These are phyloP conservation scores for Centrapalus pauciflorus DNA, from an alignment of 129 eudicot genomes.

Conservation along the genomic window DNA sequence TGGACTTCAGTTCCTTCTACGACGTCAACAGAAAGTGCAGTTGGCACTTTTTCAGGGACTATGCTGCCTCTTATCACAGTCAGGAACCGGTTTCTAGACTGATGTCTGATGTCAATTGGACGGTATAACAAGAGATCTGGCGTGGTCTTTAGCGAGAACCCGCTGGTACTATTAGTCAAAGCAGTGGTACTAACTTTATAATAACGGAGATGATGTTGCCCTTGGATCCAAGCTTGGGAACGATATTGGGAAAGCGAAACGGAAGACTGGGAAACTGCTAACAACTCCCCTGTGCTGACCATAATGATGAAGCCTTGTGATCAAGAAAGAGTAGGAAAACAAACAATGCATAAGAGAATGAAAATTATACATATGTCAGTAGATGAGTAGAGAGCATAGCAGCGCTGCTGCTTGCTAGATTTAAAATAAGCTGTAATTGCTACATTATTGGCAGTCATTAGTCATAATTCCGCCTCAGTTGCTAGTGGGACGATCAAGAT, in stretches of 20 bases:
- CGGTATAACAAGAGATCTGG: neutral
- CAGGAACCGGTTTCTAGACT: constrained; percentile 24
- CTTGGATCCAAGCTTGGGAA: constrained; percentile 25
- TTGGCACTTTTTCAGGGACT: constrained; percentile 58
- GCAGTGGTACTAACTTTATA: constrained; percentile 17
- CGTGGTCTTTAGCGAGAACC: constrained; percentile 25
- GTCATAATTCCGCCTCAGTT: no score
- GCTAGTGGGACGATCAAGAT: no score
- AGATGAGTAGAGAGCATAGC: no score
- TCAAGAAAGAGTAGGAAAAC: constrained; percentile 21
- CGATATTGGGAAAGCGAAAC: constrained; percentile 39
- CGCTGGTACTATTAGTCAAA: constrained; percentile 13
- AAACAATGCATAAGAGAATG: neutral
- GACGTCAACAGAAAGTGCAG: constrained; percentile 40
- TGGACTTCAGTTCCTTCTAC: constrained; percentile 38
- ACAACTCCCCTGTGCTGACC: constrained; percentile 57
- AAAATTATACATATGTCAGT: neutral
- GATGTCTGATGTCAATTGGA: constrained; percentile 15
- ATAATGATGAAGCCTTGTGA: constrained; percentile 44
- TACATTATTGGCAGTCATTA: no score
- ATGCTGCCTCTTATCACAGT: constrained; percentile 34
- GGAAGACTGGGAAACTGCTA: constrained; percentile 53
- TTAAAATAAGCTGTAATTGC: neutral
- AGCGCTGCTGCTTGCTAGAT: neutral
- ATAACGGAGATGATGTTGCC: constrained; percentile 19